These are phyloP conservation scores for Albifimbria verrucaria DNA, from an alignment of 2,329 filamentous ascomycete genomes.

Conservation along the genomic window DNA sequence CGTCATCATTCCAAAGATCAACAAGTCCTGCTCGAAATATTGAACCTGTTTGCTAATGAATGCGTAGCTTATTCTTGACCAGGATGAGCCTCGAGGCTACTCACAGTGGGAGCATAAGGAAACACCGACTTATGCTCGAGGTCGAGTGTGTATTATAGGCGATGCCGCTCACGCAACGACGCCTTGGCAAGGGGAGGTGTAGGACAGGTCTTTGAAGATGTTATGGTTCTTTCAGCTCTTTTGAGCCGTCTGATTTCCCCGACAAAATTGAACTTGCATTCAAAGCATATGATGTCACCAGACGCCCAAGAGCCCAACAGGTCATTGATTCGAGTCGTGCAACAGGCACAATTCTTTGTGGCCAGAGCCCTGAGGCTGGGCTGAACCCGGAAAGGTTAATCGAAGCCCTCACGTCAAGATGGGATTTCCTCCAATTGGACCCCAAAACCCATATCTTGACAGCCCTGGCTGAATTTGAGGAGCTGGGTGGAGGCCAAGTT, in stretches of 20 bases:
- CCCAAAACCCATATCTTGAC: background rate
- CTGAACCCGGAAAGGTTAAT: background rate
- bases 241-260: background rate
- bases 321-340: slow-evolving; percentile 8
- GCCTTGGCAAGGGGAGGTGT: slow-evolving; percentile 20
- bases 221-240: slow-evolving; percentile 14
- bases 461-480: background rate
- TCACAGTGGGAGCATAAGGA: slow-evolving; percentile 11
- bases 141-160: slow-evolving; percentile 17
- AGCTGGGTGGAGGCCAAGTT: background rate
- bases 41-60: background rate
- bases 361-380: background rate
- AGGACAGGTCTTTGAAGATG: slow-evolving; percentile 21
- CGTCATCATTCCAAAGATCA: background rate
- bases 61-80: slow-evolving; percentile 7
- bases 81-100: background rate
- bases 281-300: slow-evolving; percentile 8
- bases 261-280: slow-evolving; percentile 11
- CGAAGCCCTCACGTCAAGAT: background rate
- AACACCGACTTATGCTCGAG: slow-evolving; percentile 11
- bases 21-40: background rate
- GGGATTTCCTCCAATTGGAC: background rate
- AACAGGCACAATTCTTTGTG: slow-evolving; percentile 4
- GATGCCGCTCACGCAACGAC: slow-evolving; percentile 22
- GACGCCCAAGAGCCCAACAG: slow-evolving; percentile 5